Percentiles rank a stretch among this genome's conserved stretches.
These are phyloP conservation scores for Forsythia viridissima DNA, from an alignment of 257 asterid species.

Conservation along the genomic window DNA sequence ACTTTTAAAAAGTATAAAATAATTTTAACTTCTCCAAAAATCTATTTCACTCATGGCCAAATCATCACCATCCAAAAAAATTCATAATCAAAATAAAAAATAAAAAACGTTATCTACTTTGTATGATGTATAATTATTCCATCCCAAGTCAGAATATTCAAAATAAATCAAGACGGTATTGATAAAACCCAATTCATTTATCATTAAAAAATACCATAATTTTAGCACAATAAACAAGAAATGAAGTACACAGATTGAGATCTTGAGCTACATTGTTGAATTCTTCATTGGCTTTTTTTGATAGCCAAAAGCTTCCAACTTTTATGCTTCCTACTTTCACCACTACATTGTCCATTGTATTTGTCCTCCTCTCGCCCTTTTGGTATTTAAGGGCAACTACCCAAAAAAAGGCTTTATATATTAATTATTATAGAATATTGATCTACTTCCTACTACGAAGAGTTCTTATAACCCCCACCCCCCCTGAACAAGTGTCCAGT, in stretches of 20 bases:
- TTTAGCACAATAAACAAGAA: background rate
- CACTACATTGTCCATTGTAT: conserved; percentile 62
- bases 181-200: background rate
- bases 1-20: too few relatives aligned
- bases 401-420: background rate
- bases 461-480: too few relatives aligned
- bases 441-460: too few relatives aligned
- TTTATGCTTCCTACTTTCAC: conserved; percentile 62
- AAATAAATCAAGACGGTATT: background rate
- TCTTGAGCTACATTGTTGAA: conserved; percentile 59
- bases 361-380: background rate
- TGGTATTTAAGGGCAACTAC: background rate
- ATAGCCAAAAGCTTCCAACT: conserved; percentile 76
- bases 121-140: too few relatives aligned
- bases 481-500: too few relatives aligned
- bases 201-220: background rate
- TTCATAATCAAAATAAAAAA: too few relatives aligned
- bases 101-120: too few relatives aligned
- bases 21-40: too few relatives aligned
- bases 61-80: too few relatives aligned
- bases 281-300: conserved; percentile 78
- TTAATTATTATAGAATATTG: background rate
- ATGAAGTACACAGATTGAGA: conserved; percentile 46
- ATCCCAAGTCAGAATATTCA: background rate
- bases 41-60: too few relatives aligned